These are phyloP conservation scores for Eucalyptus erythrocorys DNA, from an alignment of 345 rosid species.

Conservation along the genomic window DNA sequence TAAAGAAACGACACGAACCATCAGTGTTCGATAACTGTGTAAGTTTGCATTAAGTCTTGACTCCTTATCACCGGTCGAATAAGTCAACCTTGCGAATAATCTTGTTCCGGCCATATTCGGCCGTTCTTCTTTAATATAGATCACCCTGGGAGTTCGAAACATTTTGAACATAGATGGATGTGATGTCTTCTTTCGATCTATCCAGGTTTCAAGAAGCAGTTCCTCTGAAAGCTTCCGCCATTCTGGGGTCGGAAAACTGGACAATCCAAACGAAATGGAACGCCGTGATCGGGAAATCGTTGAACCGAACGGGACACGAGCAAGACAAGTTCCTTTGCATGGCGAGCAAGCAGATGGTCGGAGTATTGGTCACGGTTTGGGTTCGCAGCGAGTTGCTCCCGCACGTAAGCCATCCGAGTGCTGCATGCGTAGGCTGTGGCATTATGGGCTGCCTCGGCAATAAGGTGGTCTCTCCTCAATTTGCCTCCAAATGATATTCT, in stretches of 20 bases:
- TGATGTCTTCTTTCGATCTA: not conserved
- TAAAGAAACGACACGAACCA: not conserved
- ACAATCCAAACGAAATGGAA: not conserved
- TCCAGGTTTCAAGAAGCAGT: not conserved
- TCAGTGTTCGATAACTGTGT: not conserved
- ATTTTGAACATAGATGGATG: not conserved
- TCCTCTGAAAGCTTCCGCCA: not conserved
- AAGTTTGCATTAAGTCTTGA: not conserved
- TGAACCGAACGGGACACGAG: not conserved
- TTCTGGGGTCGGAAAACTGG: not conserved
- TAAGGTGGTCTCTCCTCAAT: not conserved
- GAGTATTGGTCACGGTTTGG: not conserved
- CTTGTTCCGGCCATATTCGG: not conserved
- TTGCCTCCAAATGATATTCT: not conserved
- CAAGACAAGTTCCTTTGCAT: not conserved
- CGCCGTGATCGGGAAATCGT: not conserved
- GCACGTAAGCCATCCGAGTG: not conserved
- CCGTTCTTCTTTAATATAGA: not conserved
- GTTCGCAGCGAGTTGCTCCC: not conserved
- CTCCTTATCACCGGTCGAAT: not conserved
- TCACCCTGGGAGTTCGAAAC: not conserved
- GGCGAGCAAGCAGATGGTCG: constrained; percentile 1
- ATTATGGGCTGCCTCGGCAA: constrained; percentile 1
- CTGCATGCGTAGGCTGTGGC: not conserved
- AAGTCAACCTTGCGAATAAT: not conserved